These are phyloP conservation scores for Stephania japonica DNA, from an alignment of 164 flowering plant genomes.

Conservation along the genomic window DNA sequence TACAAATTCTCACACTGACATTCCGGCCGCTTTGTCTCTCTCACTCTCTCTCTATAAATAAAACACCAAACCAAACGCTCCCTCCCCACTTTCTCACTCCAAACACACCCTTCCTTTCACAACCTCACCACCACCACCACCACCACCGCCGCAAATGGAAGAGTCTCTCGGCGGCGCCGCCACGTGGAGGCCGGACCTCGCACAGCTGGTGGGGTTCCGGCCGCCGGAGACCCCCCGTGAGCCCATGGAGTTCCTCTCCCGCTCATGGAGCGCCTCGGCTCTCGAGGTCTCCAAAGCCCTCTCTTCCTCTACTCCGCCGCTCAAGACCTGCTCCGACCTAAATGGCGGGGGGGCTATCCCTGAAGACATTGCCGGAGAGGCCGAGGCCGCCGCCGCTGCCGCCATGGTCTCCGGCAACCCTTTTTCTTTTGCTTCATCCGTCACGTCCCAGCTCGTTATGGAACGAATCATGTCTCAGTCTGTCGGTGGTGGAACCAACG, in stretches of 20 bases:
- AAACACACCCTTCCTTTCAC: not conserved
- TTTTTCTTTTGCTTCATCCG: slow-evolving; percentile 60
- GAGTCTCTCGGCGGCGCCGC: slow-evolving; percentile 6
- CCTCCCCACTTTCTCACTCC: not conserved
- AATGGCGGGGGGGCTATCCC: slow-evolving; percentile 22
- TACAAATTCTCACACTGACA: slow-evolving; percentile 15
- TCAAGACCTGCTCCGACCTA: slow-evolving; percentile 12
- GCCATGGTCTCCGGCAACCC: slow-evolving; percentile 53
- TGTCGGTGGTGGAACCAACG: slow-evolving; percentile 29
- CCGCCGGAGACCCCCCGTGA: slow-evolving; percentile 86
- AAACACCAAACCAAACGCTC: not conserved
- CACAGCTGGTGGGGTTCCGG: slow-evolving; percentile 28
- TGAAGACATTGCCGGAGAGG: slow-evolving; percentile 48
- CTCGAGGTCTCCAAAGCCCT: slow-evolving; percentile 73
- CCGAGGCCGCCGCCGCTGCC: slow-evolving; percentile 7
- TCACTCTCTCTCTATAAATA: slow-evolving; percentile 18
- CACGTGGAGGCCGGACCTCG: slow-evolving; percentile 19
- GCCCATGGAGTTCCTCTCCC: slow-evolving; percentile 95
- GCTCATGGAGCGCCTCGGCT: slow-evolving; percentile 94
- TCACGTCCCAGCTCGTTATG: slow-evolving; percentile 65
- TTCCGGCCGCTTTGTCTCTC: slow-evolving; percentile 26
- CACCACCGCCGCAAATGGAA: slow-evolving; percentile 9
- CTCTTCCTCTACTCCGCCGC: slow-evolving; percentile 20
- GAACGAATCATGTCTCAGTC: slow-evolving; percentile 75
- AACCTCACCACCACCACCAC: too few relatives aligned